Evolutionary conservation across 192 early-diverging fungal species (phyloP), one percentile per base, ranked within the genome.

Genomic region (Radiomyces spectabilis): DNA sequence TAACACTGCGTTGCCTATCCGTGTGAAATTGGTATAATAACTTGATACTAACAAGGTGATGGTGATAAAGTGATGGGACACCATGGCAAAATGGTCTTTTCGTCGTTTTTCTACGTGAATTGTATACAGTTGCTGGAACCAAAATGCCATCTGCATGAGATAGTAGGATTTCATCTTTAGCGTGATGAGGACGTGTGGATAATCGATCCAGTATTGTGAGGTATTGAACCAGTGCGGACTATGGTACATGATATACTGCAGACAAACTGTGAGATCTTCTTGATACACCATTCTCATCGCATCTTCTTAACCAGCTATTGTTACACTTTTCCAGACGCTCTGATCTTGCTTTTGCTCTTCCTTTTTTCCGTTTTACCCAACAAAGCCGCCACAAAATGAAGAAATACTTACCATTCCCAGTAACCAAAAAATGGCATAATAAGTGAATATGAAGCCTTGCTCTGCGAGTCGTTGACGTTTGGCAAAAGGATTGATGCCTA

Each of bases 1-100:
- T 44, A 93, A 64, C 19, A 89, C 77, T 42, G 82, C 85, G 49
- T 91, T 85, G n/a, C 90, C 90, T 48, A 90, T 77, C 21, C 85
- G 81, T 7, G 82, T 85, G 46, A 76, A 88, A 59, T 90, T 82
- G 56, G 63, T 74, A 39, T 58, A 76, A 56, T 91, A 84, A 10
- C 82, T 84, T 46, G 72, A 61, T 38, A 73, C 74, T 24, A 91
- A 66, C 21, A 93, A 64, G 0, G 73, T 69, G 44, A 79, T 80
- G 15, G 90, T 91, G 16, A 93, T 82, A 22, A 86, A 62, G 61
- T 93, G 88, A 67, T 93, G 90, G 7, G 77, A 48, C 31, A 80
- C 41, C 85, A 87, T 87, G 51, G 75, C 84, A 29, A 65, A 40
- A 68, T 81, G 82, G 62, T 89, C 85, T 65, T 87, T 87, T 64